Evolutionary conservation across 2,329 filamentous ascomycete species (phyloP), one percentile per base, ranked within the genome.

Genomic region (Meredithiella fracta): DNA sequence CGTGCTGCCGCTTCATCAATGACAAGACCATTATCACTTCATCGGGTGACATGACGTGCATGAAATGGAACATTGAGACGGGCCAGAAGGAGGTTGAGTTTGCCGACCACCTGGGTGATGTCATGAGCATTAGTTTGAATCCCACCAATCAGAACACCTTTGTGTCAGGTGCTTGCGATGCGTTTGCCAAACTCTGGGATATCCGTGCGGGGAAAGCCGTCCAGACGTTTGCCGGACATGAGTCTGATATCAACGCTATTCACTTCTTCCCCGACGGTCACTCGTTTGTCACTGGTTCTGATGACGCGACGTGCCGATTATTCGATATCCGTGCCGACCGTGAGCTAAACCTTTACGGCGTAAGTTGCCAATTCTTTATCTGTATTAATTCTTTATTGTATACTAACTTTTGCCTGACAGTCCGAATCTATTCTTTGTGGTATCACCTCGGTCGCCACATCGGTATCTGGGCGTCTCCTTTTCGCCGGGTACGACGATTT

Each of bases 101-200:
- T 63, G 92, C 92, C 66, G 92, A 98, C 71, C 92, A 98, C 68
- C 78, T 98, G 9, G 92, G 92, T 67, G 92, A 98, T 67, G 92
- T 98, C 63, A 98, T 98, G 92, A 97, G 91, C 76, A 89, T 97
- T 73, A 97, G 91, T 78, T 86, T 98, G 70, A 97, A 98, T 73
- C 92, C 92, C 1, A 94, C 94, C 60, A 96, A 97, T 74, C 90
- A 95, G 72, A 97, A 97, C 72, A 92, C 94, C 61, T 98, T 98
- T 68, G 92, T 97, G 61, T 97, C 92, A n/a, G 92, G 92, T 68
- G 92, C 92, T 64, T 98, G 92, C 71, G 92, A 98, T 69, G 90
- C 91, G 15, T 98, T 97, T 67, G 92, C 92, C 58, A 98, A 98
- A 73, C 75, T 98, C 57, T 98, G 92, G 92, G 92, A 98, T 73